Conservation (phyloP, 306 rosid genomes). For the Prunus mira region DNA sequence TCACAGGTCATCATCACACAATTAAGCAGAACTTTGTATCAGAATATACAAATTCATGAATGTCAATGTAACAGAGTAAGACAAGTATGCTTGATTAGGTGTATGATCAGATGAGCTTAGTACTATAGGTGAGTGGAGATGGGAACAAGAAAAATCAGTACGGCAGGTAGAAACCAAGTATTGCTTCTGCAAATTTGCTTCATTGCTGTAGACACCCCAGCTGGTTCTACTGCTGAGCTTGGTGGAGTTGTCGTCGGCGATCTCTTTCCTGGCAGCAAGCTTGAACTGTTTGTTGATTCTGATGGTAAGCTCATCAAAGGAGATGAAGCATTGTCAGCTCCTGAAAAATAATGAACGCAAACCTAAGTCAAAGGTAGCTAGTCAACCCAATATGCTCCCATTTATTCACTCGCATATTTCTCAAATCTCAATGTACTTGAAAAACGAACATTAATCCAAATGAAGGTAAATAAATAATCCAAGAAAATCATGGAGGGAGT, state of each 20-base stretch:
- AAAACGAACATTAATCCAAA: background rate
- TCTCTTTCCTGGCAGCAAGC: background rate
- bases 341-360: constrained; percentile 13
- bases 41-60: background rate
- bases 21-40: background rate
- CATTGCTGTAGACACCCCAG: background rate
- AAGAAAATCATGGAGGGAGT: constrained; percentile 11
- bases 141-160: constrained; percentile 6
- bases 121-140: background rate
- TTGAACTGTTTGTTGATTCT: background rate
- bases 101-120: background rate
- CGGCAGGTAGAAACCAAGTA: constrained; percentile 16
- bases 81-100: background rate
- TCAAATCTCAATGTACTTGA: background rate
- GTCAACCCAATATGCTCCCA: background rate
- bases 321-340: constrained; percentile 12
- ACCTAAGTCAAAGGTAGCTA: background rate
- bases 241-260: background rate
- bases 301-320: constrained; percentile 1
- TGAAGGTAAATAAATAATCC: background rate
- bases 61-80: background rate
- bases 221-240: constrained; percentile 14
- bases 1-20: background rate
- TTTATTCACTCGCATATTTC: background rate
- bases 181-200: background rate